Evolutionary conservation across 2,329 filamentous ascomycete species (phyloP), one percentile per base, ranked within the genome.

Genomic region (Trematosphaeria pertusa): DNA sequence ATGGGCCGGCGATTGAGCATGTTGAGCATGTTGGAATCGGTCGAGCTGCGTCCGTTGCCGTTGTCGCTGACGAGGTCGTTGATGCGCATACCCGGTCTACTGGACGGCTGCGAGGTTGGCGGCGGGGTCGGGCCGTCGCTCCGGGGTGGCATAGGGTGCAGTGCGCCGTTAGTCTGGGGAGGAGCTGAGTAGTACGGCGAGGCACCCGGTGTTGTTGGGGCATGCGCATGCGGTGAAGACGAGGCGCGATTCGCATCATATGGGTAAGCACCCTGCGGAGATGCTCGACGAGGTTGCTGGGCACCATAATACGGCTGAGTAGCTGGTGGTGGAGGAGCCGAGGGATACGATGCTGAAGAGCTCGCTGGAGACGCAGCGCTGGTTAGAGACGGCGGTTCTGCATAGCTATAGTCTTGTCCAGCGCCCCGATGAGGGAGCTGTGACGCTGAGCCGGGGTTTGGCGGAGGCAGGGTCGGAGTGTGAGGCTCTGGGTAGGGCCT

Each of bases 391-490:
- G 69, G 65, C 54, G 73, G 72, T 59, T 77, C 75, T 61, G 72
- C 67, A 59, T 76, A 76, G 22, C 64, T 61, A 64, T 75, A 76
- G 33, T 73, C 69, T 46, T 56, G 48, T 36, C 58, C 63, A 50
- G 69, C 57, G 52, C 62, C 56, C 51, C 62, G 65, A 68, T 59
- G 63, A 61, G 69, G 61, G 54, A 69, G 63, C 57, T 75, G 73
- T 61, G 72, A 70, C 50, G 70, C 69, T 55, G 70, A 61, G 54
- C 71, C 75, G 58, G 68, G 76, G 59, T 75, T 75, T 44, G 76
- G 76, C 47, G 77, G 77, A 39, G 77, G 75, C 52, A 78, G 65
- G 35, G 76, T 79, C 20, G 77, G 76, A 46, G 76, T 78, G 55
- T 79, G 76, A 61, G 77, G 77, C 69, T 79, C 76, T 32, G 76